Base-by-base conservation (phyloP, 495 filamentous ascomycete genomes). In the Immersiella caudata region DNA sequence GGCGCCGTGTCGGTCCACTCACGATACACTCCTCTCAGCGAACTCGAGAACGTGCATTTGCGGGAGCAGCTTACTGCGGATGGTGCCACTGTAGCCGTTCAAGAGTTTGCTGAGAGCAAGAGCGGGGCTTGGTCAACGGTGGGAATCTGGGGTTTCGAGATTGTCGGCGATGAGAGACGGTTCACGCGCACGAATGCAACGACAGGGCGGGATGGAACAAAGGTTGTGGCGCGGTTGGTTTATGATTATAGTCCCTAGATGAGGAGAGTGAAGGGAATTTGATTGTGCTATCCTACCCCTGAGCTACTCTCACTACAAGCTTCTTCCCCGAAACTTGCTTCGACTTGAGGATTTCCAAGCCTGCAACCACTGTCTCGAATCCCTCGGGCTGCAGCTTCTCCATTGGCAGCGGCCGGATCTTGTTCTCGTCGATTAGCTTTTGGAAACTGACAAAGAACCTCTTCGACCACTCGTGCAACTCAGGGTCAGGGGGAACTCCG, bases 391-490 rank as follows among this genome's bases (percentile, higher is more conserved):
- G 62, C 26, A 64, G 26, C 29, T 20, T 35, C 25, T 64, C 40
- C 49, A 52, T 22, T 3, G 62, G 62, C 8, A 64, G 46, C 49
- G 62, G 62, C 62, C 29, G 26, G 26, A 64, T 29, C 62, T 64
- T 64, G 18, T 56, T 36, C 49, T 46, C 62, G 16, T 64, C 62
- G n/a, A 64, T 52, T 14, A 64, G 14, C n/a, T 26, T 25, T 9
- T 64, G 62, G 21, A 64, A 27, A n/a, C 62, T 64, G 18, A 24
- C 22, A 18, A 54, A 64, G 14, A 64, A 64, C 49, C 21, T 29
- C 50, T 64, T 64, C 5, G 62, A 64, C 62, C 62, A 64, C 21
- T 56, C 62, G 16, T 64, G 62, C 18, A 64, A 46, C 50, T 79
- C 61, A 0, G 71, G 67, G 25, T 66, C 61, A 20, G 65, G 49